Base-by-base conservation (phyloP, 2,329 filamentous ascomycete genomes). In the Meredithiella fracta region DNA sequence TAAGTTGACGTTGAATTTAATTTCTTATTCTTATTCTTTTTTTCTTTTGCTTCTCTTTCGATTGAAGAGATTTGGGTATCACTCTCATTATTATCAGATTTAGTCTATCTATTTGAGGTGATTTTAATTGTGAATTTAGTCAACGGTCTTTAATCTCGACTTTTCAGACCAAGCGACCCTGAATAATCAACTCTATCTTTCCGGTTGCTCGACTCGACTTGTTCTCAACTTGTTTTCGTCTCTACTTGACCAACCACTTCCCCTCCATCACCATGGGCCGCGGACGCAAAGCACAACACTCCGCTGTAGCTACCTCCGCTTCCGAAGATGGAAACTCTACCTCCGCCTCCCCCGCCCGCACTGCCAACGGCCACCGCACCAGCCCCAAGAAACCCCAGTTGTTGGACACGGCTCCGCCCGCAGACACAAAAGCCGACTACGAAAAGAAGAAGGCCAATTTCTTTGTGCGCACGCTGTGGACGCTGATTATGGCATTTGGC, bases 381-480 rank as follows among this genome's bases (percentile, higher is more conserved):
- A 40, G 31, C 14, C 51, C 31, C 9, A 47, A 22, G 15, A 54
- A 54, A 38, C 26, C 31, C 3, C 34, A 55, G 53, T 1, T 20
- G 37, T 38, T 11, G 8, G 40, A 7, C 17, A 2, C 15, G 11
- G 15, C 40, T n/a, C 15, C 17, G 8, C 40, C 40, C 4, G 17
- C 40, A 52, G 31, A 52, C 49, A 4, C 51, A 54, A 53, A 57
- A 23, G 54, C 57, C 64, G 92, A 96, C 60, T 96, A 94, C 68
- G 89, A 97, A 67, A 97, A 97, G 80, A 98, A 98, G 72, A 96
- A 94, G 73, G 85, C 89, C 69, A 95, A 92, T 68, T 97, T 98
- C 74, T 86, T 96, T 65, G 94, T 89, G 40, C 83, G 92, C 65
- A 91, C 91, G 55, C 88, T 96, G 75, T 98, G 92, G 92, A 96